Evolutionary conservation across 345 rosid species (phyloP).

Genomic region (Lepidium didymum): DNA sequence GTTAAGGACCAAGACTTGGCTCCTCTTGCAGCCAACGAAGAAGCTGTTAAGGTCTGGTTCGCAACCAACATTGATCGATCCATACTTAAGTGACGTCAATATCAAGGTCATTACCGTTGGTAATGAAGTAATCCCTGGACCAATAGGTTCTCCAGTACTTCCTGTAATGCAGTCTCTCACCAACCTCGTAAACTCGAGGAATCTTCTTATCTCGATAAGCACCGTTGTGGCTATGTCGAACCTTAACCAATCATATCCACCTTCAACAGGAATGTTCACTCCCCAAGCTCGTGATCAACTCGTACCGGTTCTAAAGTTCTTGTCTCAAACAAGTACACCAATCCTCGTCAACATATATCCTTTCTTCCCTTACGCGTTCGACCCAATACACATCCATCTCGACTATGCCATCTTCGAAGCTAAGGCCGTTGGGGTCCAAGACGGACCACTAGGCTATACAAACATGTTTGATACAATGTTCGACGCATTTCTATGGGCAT

Average conservation of each 20-base stretch:
- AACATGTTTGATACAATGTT: slow-evolving; percentile 39
- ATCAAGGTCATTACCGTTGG: slow-evolving; percentile 30
- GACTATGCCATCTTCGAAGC: slow-evolving; percentile 24
- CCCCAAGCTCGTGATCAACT: neutral
- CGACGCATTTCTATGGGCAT: slow-evolving; percentile 28
- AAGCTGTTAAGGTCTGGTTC: slow-evolving; percentile 27
- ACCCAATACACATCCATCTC: slow-evolving; percentile 18
- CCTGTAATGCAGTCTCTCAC: slow-evolving; percentile 32
- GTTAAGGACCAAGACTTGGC: slow-evolving; percentile 27
- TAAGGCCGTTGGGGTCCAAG: neutral
- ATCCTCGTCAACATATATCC: slow-evolving; percentile 37
- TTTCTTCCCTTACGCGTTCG: slow-evolving; percentile 29
- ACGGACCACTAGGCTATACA: slow-evolving; percentile 25
- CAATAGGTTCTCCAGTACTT: slow-evolving; percentile 5
- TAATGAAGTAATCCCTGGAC: slow-evolving; percentile 40
- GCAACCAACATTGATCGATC: slow-evolving; percentile 10
- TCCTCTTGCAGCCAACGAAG: slow-evolving; percentile 11
- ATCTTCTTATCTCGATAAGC: slow-evolving; percentile 19
- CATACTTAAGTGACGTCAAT: slow-evolving; percentile 21
- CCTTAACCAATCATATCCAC: slow-evolving; percentile 36
- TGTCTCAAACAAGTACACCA: slow-evolving; percentile 16
- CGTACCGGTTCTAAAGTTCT: slow-evolving; percentile 7
- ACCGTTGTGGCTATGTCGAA: slow-evolving; percentile 8
- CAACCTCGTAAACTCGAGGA: slow-evolving; percentile 1
- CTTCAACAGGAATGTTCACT: slow-evolving; percentile 27